Evolutionary conservation across 2,329 filamentous ascomycete species (phyloP), one percentile per base, ranked within the genome.

Genomic region (Clarireedia hainanense): DNA sequence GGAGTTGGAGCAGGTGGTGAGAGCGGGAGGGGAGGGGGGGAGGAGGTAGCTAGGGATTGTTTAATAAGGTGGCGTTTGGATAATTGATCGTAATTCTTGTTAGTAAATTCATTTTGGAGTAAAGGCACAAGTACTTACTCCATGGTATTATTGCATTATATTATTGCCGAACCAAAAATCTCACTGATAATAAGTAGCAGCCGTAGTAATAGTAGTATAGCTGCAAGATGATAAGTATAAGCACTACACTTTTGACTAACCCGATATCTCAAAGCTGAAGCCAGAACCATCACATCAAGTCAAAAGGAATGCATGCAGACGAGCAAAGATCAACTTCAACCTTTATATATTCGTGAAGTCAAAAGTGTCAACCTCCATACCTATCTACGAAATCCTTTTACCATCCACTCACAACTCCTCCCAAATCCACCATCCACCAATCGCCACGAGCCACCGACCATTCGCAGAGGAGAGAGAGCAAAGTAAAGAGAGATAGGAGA

Each of bases 401-500:
- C 27, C 27, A 30, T 10, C 27, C 27, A 30, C 27, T 30, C 27
- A 10, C 27, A 30, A 30, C 27, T 30, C 27, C 27, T 30, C 27
- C 27, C 10, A 30, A 30, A 30, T 10, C 27, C 27, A 40, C 24
- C 20, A 37, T 17, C 34, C 15, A 20, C 20, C 34, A 24, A n/a
- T n/a, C 5, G 17, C 9, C 51, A 27, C 51, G 20, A 1, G 20
- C 9, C 15, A 47, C 34, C 42, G 17, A 14, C 27, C n/a, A 17
- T 47, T 23, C 34, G 4, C 6, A 20, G 15, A 24, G 27, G 27
- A 30, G 27, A 30, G 20, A 20, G 20, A 20, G 27, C 27, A 27
- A 9, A 47, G 43, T 30, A 54, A 50, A 54, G 23, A 40, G 24
- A 49, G 34, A 54, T 6, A 47, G 51, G 15, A 24, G 20, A 52